Base-by-base conservation (phyloP, 1,139 yeast species). In the Kazachstania sp. region DNA sequence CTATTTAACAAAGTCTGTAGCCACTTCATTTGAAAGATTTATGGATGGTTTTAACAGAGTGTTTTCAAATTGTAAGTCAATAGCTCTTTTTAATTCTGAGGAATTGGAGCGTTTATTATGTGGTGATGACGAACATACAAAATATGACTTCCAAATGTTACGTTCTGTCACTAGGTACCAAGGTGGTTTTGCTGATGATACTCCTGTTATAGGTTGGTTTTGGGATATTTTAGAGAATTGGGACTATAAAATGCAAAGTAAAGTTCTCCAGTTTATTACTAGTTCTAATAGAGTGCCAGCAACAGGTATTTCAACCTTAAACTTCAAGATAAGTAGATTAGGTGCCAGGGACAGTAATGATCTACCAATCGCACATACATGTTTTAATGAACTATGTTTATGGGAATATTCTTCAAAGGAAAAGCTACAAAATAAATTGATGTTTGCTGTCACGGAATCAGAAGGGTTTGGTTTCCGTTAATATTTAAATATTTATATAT, bases 281-380 rank as follows among this genome's bases (percentile, higher is more conserved):
- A 97, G 97, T 0, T 82, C 95, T 1, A 96, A 88, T 59, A 70
- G 96, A 43, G 74, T 92, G 12, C 97, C 97, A 0, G 95, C 97
- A 0, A 86, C 95, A 0, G 98, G 97, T 0, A 72, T 86, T 19
- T 81, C 82, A 41, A 82, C 85, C 47, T 67, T 90, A 67, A 73
- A 73, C 39, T 83, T 90, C 58, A 82, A 82, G 52, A 77, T 86
- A 42, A 74, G 80, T 36, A 69, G 74, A 46, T 56, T 79, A 9
- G 82, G 83, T 2, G 31, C 53, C 3, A 46, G 47, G 23, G 71
- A 68, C 2, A 63, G 71, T 45, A 68, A 75, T 4, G 69, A 83
- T 44, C 67, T 88, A 29, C 97, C 97, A 0, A 69, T 83, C 11
- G 90, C 97, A 0, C 97, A 90, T 59, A 92, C 97, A 0, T 92